A percentile compares a stretch with the other conserved stretches of the same genome.
Evolutionary conservation across 1,284 basidiomycete species (phyloP).

Genomic region (Dichomitus squalens): DNA sequence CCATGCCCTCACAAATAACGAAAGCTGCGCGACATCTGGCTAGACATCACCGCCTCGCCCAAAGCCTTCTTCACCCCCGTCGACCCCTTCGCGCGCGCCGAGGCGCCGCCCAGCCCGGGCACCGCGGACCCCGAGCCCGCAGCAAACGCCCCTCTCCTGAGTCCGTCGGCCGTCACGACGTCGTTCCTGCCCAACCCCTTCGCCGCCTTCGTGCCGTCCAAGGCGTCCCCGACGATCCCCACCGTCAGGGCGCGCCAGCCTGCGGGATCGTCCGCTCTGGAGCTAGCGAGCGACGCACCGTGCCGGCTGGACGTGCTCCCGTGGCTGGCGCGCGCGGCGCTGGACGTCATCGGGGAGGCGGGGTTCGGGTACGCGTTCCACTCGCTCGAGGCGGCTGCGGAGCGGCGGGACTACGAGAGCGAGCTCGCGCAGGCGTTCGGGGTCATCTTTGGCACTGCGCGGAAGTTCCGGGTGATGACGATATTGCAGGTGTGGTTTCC

Average conservation of each 20-base stretch:
- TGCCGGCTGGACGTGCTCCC: slow-evolving; percentile 54
- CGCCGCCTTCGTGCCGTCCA: slow-evolving; percentile 28
- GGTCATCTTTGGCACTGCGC: slow-evolving; percentile 53
- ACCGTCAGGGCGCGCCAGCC: neutral
- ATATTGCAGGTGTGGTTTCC: slow-evolving; percentile 67
- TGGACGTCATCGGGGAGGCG: slow-evolving; percentile 75
- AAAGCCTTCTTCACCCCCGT: slow-evolving; percentile 18
- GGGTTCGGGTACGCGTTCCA: slow-evolving; percentile 69
- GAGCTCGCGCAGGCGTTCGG: slow-evolving; percentile 60
- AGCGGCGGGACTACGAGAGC: slow-evolving; percentile 40
- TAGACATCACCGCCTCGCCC: slow-evolving; percentile 29
- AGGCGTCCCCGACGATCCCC: slow-evolving; percentile 27
- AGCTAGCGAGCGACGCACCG: neutral
- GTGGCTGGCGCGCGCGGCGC: slow-evolving; percentile 64
- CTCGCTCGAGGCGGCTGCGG: slow-evolving; percentile 38
- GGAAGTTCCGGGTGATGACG: slow-evolving; percentile 52
- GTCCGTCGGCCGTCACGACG: slow-evolving; percentile 19
- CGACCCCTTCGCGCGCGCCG: slow-evolving; percentile 14
- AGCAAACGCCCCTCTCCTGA: slow-evolving; percentile 5
- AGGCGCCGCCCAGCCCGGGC: neutral
- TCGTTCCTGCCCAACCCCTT: slow-evolving; percentile 31
- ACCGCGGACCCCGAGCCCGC: slow-evolving; percentile 16
- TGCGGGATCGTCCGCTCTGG: neutral
- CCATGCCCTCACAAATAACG: neutral
- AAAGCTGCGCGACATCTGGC: slow-evolving; percentile 53